These are phyloP conservation scores for Penicillium sp. DNA, from an alignment of 2,329 filamentous ascomycete genomes.

Conservation along the genomic window DNA sequence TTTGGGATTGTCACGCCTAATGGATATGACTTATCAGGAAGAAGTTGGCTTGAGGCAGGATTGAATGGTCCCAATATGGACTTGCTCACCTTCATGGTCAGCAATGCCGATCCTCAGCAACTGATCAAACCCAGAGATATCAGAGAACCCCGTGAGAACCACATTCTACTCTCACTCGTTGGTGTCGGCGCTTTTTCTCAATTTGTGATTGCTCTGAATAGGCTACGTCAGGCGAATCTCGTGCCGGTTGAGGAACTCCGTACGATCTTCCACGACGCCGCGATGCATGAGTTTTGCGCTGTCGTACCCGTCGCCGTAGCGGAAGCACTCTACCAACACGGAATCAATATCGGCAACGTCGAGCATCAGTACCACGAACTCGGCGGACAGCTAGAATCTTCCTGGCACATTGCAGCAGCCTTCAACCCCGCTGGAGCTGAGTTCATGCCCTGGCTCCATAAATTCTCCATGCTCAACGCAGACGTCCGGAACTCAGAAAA, in stretches of 20 bases:
- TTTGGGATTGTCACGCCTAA: neutral
- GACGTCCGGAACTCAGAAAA: neutral
- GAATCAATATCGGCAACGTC: constrained; percentile 4
- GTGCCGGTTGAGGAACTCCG: neutral
- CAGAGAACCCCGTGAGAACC: neutral
- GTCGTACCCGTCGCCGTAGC: neutral
- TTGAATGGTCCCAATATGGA: neutral
- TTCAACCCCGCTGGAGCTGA: neutral
- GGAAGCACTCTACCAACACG: neutral
- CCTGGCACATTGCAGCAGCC: constrained; percentile 8
- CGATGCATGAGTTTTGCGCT: constrained; percentile 2
- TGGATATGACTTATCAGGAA: constrained; percentile 3
- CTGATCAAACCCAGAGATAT: neutral
- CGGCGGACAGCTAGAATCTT: constrained; percentile 3
- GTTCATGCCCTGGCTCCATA: neutral
- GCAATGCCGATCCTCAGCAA: neutral
- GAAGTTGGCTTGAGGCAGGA: constrained; percentile 4
- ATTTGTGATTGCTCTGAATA: neutral
- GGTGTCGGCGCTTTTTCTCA: neutral
- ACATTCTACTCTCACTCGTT: neutral
- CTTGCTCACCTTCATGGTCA: neutral
- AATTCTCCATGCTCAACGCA: constrained; percentile 1
- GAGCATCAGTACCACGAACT: constrained; percentile 1
- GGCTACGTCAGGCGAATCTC: neutral
- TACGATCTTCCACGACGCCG: constrained; percentile 1